These are phyloP conservation scores for Cystofilobasidium bisporidii DNA, from an alignment of 768 basidiomycete genomes.

Conservation along the genomic window DNA sequence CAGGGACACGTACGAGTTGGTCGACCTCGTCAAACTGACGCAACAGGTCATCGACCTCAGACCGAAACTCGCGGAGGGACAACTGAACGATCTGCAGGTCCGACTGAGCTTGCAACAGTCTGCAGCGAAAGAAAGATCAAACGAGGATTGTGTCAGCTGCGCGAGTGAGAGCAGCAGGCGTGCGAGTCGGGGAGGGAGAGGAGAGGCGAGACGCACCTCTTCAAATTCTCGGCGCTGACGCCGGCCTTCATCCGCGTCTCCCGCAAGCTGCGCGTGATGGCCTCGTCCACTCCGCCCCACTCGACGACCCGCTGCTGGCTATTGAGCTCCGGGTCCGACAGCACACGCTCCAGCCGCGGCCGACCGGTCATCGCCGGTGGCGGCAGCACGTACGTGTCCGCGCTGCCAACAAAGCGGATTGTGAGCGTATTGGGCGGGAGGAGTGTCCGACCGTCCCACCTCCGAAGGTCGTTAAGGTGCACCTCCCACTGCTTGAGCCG, in stretches of 20 bases:
- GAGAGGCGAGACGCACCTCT: constrained; percentile 49
- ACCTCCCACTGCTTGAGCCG: constrained; percentile 61
- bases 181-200: too few relatives aligned
- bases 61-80: background rate
- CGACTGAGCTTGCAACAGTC: background rate
- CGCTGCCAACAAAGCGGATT: constrained; percentile 42
- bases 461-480: constrained; percentile 51
- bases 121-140: background rate
- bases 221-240: constrained; percentile 46
- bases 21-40: background rate
- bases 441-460: constrained; percentile 45
- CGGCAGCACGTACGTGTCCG: constrained; percentile 29
- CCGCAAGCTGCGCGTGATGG: constrained; percentile 37
- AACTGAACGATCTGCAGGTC: background rate
- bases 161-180: too few relatives aligned
- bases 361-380: constrained; percentile 41
- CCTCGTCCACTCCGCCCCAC: constrained; percentile 25
- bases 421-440: constrained; percentile 67
- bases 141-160: too few relatives aligned
- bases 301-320: constrained; percentile 20
- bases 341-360: constrained; percentile 21
- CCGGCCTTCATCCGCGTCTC: constrained; percentile 41
- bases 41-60: background rate
- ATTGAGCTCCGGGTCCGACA: constrained; percentile 18
- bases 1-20: background rate